These are phyloP conservation scores for Vickermania spadyakhi DNA, from an alignment of 208 protist species.

Conservation along the genomic window DNA sequence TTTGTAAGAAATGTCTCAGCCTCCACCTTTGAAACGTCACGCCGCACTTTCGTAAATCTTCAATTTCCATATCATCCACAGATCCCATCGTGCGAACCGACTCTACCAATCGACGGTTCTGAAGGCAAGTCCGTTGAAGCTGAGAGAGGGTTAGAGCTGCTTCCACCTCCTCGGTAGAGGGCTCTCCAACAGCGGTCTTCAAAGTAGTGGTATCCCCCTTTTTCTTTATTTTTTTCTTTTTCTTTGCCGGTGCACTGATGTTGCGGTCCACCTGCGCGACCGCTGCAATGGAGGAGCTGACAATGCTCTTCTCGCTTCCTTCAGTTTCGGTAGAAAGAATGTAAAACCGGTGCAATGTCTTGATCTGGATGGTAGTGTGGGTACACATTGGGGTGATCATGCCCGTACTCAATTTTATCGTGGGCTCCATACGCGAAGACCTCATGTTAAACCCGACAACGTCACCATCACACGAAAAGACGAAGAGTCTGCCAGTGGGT, in stretches of 20 bases:
- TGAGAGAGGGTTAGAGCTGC: background rate
- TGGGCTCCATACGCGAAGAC: conserved; percentile 13
- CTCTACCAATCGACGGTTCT: background rate
- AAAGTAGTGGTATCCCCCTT: background rate
- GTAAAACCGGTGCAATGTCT: background rate
- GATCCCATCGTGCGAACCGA: background rate
- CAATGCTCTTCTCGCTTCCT: background rate
- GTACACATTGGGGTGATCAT: background rate
- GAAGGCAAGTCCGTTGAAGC: background rate
- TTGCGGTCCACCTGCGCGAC: background rate
- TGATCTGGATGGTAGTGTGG: background rate
- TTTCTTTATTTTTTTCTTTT: background rate
- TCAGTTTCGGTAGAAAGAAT: background rate
- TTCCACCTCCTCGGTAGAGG: background rate
- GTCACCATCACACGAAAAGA: conserved; percentile 39
- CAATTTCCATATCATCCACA: background rate
- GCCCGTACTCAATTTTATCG: conserved; percentile 8
- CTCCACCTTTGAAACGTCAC: background rate
- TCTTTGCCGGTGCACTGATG: background rate
- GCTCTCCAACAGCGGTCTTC: background rate
- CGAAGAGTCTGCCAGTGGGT: conserved; percentile 17
- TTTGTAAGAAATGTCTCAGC: background rate
- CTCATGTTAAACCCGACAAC: conserved; percentile 34
- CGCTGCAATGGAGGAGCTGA: background rate
- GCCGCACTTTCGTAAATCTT: background rate